A percentile compares a stretch with the other conserved stretches of the same genome.
Conservation (phyloP, 768 basidiomycete species). For the Auriculariales sp. region DNA sequence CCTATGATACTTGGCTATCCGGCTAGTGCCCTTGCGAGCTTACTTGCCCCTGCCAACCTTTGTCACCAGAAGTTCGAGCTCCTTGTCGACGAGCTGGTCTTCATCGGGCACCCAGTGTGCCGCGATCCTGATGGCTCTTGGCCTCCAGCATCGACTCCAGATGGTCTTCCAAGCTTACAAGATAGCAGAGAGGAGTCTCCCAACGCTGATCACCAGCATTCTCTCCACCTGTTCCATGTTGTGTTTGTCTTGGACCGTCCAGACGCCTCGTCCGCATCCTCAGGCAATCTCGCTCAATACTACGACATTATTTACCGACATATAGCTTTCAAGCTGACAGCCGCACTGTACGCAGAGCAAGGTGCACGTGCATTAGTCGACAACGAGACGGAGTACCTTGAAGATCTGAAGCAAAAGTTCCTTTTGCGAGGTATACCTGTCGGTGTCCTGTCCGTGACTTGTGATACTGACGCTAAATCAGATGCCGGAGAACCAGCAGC, state of each 20-base stretch:
- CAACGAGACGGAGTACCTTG: constrained; percentile 56
- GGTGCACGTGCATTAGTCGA: constrained; percentile 78
- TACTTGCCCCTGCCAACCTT: constrained; percentile 66
- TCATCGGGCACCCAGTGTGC: constrained; percentile 90
- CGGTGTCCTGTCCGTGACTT: background rate
- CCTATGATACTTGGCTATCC: constrained; percentile 60
- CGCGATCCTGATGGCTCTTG: constrained; percentile 58
- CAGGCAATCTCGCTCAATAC: constrained; percentile 62
- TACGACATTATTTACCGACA: constrained; percentile 83
- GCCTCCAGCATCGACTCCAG: constrained; percentile 17
- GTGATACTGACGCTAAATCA: background rate
- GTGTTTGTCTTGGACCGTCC: constrained; percentile 80
- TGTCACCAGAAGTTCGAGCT: constrained; percentile 95
- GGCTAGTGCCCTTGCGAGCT: constrained; percentile 61
- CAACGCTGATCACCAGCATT: background rate
- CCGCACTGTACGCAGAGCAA: constrained; percentile 86
- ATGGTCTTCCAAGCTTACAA: constrained; percentile 6
- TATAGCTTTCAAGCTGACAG: constrained; percentile 78
- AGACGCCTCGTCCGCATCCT: constrained; percentile 74
- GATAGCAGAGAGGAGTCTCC: constrained; percentile 11
- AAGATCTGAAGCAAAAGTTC: constrained; percentile 54
- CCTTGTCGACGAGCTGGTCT: constrained; percentile 78
- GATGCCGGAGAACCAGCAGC: background rate
- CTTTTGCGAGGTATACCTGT: constrained; percentile 39
- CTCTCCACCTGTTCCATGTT: constrained; percentile 68